Conservation (phyloP, 2,329 filamentous ascomycete species). For the Fusarium sp. region DNA sequence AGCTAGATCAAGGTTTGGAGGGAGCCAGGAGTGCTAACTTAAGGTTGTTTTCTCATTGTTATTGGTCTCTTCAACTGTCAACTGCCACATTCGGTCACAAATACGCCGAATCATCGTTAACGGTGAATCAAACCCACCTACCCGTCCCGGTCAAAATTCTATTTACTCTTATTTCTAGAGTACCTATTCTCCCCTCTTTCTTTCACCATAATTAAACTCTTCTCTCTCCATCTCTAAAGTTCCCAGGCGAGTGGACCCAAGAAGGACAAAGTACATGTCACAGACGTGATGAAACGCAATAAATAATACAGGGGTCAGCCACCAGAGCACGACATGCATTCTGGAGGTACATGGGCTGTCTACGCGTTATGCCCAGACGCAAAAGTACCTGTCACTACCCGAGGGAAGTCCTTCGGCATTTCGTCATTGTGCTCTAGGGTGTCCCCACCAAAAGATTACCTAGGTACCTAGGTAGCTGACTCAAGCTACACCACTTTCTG, state of each 20-base stretch:
- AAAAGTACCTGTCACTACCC: constrained; percentile 14
- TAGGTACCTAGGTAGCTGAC: constrained; percentile 8
- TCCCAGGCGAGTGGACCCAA: neutral
- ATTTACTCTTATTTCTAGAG: neutral
- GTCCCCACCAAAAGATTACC: constrained; percentile 9
- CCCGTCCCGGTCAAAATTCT: neutral
- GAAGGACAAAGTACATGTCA: neutral
- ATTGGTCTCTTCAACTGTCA: constrained; percentile 10
- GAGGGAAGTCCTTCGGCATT: constrained; percentile 20
- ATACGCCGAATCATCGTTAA: constrained; percentile 18
- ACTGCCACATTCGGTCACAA: constrained; percentile 25
- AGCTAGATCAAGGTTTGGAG: neutral
- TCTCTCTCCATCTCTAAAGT: neutral
- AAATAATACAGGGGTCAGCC: constrained; percentile 8
- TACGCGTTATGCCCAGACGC: neutral
- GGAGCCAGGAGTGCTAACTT: neutral
- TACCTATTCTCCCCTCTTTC: neutral
- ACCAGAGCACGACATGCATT: neutral
- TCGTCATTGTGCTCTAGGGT: constrained; percentile 23
- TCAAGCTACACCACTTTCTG: constrained; percentile 15
- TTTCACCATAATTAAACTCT: neutral
- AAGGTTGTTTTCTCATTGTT: constrained; percentile 6
- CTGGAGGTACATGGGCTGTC: constrained; percentile 5
- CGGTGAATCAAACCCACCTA: neutral
- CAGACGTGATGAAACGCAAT: neutral